Percentiles rank a stretch among this genome's conserved stretches.
phyloP scores from a whole-genome alignment of 129 eudicot species.

The Pittosporum tobira region DNA sequence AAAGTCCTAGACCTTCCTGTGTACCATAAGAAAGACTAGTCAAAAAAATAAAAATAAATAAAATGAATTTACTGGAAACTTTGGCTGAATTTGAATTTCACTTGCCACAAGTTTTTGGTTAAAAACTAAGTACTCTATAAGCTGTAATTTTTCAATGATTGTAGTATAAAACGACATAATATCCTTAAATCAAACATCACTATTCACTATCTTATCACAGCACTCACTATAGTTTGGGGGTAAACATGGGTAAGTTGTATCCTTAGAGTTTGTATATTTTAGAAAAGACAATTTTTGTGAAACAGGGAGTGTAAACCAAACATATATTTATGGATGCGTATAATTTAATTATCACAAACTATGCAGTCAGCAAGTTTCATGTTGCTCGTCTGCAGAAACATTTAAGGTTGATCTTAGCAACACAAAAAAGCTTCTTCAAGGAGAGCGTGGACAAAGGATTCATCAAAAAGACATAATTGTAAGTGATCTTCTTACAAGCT shows the following conservation, averaged over 20 bases:
- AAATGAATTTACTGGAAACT: background rate
- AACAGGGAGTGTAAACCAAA: too few species aligned
- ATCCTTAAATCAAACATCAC: background rate
- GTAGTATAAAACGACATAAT: background rate
- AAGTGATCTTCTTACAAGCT: too few species aligned
- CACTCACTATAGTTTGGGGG: too few species aligned
- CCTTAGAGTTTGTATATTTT: background rate
- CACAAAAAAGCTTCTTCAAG: conserved; percentile 85
- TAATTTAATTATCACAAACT: too few species aligned
- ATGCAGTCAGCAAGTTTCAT: background rate
- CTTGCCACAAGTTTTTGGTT: background rate
- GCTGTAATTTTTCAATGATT: too few species aligned
- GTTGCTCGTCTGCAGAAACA: conserved; percentile 52
- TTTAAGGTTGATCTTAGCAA: conserved; percentile 73
- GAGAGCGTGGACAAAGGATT: conserved; percentile 63
- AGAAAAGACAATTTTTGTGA: background rate
- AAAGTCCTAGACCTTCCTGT: too few species aligned
- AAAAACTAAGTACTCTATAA: too few species aligned
- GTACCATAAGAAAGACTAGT: too few species aligned
- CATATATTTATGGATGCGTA: too few species aligned
- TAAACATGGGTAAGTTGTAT: background rate
- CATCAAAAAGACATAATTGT: conserved; percentile 66
- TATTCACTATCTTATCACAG: too few species aligned
- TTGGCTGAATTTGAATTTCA: background rate
- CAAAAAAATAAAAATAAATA: too few species aligned